Evolutionary conservation across 2,329 filamentous ascomycete species (phyloP), one percentile per base, ranked within the genome.

Genomic region (Parascedosporium putredinis): DNA sequence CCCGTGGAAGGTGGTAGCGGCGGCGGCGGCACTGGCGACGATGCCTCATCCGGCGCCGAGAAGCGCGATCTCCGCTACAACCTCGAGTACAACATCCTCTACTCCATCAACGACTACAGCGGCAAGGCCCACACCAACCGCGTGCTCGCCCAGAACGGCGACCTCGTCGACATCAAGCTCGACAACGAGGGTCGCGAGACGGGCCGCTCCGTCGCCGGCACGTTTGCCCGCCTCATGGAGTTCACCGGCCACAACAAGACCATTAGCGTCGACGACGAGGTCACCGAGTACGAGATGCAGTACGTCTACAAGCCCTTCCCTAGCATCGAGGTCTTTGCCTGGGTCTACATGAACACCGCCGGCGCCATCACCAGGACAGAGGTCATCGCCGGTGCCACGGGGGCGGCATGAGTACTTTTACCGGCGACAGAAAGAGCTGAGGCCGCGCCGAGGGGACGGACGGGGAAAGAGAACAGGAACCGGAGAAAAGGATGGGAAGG

Each of bases 101-200:
- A 78, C 63, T 76, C 73, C 24, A 61, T 79, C 59, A 80, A 81
- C 63, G 72, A 82, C 65, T 82, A 79, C 60, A 66, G 66, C 12
- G 76, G 76, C 16, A 68, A 73, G 52, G 69, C 65, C 33, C 74
- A 76, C 62, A 79, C 74, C 31, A 80, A 81, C 60, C 73, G 75
- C 36, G 62, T 79, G 5, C 64, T 80, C 5, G 70, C 67, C 4
- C 76, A 79, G 60, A 72, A 75, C 54, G 76, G 77, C 36, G 69
- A 67, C 51, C 70, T 80, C 45, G 67, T 75, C 50, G 75, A 80
- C 55, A 66, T 76, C 53, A 70, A 38, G 66, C 27, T 80, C 4
- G 70, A 79, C 59, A 79, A 80, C 56, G 60, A 71, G 53, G 77
- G 76, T 1, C 60, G 64, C 50, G 68, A 78, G 51, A 64, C 61